Conservation (phyloP, 805 yeast species). For the Yarrowia sp. region DNA sequence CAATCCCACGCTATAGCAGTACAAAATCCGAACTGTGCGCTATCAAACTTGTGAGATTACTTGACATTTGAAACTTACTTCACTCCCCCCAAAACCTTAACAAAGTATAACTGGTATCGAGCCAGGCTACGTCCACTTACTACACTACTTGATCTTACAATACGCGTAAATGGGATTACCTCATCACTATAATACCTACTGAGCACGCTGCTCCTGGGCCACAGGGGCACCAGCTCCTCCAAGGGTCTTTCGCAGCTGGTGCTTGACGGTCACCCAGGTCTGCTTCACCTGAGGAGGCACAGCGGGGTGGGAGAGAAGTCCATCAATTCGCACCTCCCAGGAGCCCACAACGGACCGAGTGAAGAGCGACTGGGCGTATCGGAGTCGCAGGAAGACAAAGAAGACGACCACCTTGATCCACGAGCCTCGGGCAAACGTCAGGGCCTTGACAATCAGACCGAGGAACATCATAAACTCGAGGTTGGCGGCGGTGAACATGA, state of each 20-base stretch:
- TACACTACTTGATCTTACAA: not conserved
- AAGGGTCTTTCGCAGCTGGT: slow-evolving; percentile 30
- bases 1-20: no score
- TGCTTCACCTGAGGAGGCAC: slow-evolving; percentile 52
- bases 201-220: slow-evolving; percentile 21
- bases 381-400: slow-evolving; percentile 64
- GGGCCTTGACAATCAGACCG: slow-evolving; percentile 42
- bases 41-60: no score
- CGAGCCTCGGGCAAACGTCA: slow-evolving; percentile 62
- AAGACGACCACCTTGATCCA: slow-evolving; percentile 52
- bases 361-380: slow-evolving; percentile 73
- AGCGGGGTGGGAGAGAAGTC: slow-evolving; percentile 52
- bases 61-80: no score
- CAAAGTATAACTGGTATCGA: no score
- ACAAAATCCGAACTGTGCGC: no score
- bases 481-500: slow-evolving; percentile 59
- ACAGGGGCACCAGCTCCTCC: slow-evolving; percentile 27
- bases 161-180: not conserved
- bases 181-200: not conserved
- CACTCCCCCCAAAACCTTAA: no score
- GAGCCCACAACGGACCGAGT: slow-evolving; percentile 66
- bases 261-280: slow-evolving; percentile 51
- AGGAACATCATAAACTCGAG: slow-evolving; percentile 49
- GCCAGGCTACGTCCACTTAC: no score
- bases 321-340: slow-evolving; percentile 66